These are phyloP conservation scores for Lipomyces yamadae DNA, from an alignment of 805 yeast genomes.

Conservation along the genomic window DNA sequence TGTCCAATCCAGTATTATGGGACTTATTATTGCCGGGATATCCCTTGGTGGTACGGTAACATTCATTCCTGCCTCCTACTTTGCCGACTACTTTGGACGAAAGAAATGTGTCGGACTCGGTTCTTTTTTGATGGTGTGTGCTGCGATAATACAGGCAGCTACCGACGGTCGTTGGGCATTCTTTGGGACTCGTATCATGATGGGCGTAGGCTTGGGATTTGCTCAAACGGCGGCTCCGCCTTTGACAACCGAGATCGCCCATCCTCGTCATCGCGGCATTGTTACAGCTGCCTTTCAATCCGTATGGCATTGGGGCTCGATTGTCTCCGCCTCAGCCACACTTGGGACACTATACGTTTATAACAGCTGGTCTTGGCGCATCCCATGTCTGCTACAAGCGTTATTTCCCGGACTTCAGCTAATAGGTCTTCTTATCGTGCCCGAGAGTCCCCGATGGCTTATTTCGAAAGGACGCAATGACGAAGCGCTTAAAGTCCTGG, in stretches of 20 bases:
- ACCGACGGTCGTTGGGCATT: slow-evolving; percentile 49
- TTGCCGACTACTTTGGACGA: slow-evolving; percentile 22
- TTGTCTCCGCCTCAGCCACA: slow-evolving; percentile 58
- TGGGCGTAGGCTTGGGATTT: slow-evolving; percentile 50
- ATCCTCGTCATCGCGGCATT: slow-evolving; percentile 53
- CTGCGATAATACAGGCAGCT: slow-evolving; percentile 49
- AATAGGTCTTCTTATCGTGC: slow-evolving; percentile 46
- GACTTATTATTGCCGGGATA: slow-evolving; percentile 16
- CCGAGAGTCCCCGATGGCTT: slow-evolving; percentile 57
- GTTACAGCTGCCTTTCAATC: slow-evolving; percentile 55
- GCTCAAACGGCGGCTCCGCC: slow-evolving; percentile 15
- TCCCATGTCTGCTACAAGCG: slow-evolving; percentile 52
- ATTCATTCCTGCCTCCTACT: slow-evolving; percentile 15
- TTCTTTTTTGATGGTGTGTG: slow-evolving; percentile 39
- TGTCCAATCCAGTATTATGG: slow-evolving; percentile 6
- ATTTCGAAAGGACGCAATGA: slow-evolving; percentile 51
- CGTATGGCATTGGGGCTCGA: slow-evolving; percentile 59
- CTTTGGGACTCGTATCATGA: slow-evolving; percentile 47
- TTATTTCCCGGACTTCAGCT: slow-evolving; percentile 47
- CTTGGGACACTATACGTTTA: slow-evolving; percentile 47
- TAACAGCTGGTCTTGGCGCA: slow-evolving; percentile 43
- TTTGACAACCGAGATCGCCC: slow-evolving; percentile 52
- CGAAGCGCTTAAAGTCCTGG: slow-evolving; percentile 52
- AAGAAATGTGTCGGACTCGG: slow-evolving; percentile 11
- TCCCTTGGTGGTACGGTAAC: slow-evolving; percentile 14